A percentile compares a stretch with the other conserved stretches of the same genome.
phyloP scores from a whole-genome alignment of 2,329 filamentous ascomycete species.

The Endocalyx cinctus region DNA sequence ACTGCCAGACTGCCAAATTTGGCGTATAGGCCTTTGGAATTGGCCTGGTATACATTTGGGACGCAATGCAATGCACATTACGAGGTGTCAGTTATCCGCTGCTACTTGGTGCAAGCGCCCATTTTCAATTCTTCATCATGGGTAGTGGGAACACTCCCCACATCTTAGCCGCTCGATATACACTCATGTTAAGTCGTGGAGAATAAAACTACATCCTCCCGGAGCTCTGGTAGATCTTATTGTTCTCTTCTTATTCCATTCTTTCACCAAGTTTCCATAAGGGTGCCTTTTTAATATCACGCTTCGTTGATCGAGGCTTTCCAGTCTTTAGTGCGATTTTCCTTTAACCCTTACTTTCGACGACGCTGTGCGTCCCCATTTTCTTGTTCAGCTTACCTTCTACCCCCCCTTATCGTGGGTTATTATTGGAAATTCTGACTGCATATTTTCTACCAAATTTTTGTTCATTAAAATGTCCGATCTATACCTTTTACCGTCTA shows the following conservation, averaged over 20 bases:
- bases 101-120: slow-evolving; percentile 23
- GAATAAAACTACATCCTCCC: slow-evolving; percentile 28
- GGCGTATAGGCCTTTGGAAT: slow-evolving; percentile 3
- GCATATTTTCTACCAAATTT: too few relatives aligned
- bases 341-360: slow-evolving; percentile 25
- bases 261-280: slow-evolving; percentile 26
- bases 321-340: slow-evolving; percentile 33
- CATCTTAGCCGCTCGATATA: slow-evolving; percentile 25
- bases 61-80: slow-evolving; percentile 19
- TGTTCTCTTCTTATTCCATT: slow-evolving; percentile 18
- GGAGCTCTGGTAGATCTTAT: slow-evolving; percentile 16
- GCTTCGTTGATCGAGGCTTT: slow-evolving; percentile 44
- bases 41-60: slow-evolving; percentile 18
- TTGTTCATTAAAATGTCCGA: slow-evolving; percentile 42
- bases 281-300: slow-evolving; percentile 28
- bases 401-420: slow-evolving; percentile 11
- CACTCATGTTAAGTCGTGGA: slow-evolving; percentile 8
- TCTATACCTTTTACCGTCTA: slow-evolving; percentile 33
- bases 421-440: slow-evolving; percentile 17
- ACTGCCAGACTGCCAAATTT: slow-evolving; percentile 24
- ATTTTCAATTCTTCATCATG: slow-evolving; percentile 12
- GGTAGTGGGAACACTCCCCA: slow-evolving; percentile 13
- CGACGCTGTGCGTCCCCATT: slow-evolving; percentile 29
- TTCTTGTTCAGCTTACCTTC: slow-evolving; percentile 18
- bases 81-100: slow-evolving; percentile 16